Evolutionary conservation across 225 moss, liverwort and hornwort genomes (phyloP).

Genomic region (Sphagnum tenellum): DNA sequence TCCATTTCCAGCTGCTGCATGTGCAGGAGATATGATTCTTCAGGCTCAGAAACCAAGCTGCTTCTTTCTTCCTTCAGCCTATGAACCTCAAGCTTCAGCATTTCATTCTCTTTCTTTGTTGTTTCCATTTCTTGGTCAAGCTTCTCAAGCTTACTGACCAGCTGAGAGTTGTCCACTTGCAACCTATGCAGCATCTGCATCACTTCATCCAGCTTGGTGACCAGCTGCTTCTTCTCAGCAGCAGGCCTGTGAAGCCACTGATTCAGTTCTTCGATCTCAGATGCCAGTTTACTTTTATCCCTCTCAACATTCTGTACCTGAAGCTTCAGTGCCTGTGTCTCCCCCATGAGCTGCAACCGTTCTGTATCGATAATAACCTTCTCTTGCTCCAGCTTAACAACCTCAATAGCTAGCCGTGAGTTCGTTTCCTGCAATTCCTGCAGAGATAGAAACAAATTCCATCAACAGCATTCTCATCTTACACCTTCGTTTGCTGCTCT

Average conservation of each 20-base stretch:
- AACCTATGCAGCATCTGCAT: constrained; percentile 16
- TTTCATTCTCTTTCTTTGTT: constrained; percentile 4
- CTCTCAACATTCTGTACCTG: constrained; percentile 20
- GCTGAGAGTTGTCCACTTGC: constrained; percentile 20
- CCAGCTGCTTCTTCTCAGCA: constrained; percentile 35
- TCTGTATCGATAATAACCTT: constrained; percentile 11
- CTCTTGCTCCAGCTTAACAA: constrained; percentile 15
- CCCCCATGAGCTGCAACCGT: constrained; percentile 8
- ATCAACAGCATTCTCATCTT: no score
- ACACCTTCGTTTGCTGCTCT: no score
- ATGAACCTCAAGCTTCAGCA: constrained; percentile 8
- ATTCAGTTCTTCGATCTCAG: constrained; percentile 39
- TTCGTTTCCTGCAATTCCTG: constrained; percentile 36
- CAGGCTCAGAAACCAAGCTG: not conserved
- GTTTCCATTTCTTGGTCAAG: constrained; percentile 22
- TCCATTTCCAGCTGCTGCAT: no score
- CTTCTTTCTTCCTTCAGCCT: constrained; percentile 18
- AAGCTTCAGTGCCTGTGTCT: constrained; percentile 16
- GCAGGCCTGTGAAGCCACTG: constrained; percentile 41
- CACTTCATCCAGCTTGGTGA: constrained; percentile 30
- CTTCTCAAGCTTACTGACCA: constrained; percentile 12
- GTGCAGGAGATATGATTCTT: no score
- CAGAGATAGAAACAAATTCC: not conserved
- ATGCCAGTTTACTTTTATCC: constrained; percentile 27
- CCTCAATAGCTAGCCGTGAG: constrained; percentile 15